Evolutionary conservation across 2,329 filamentous ascomycete species (phyloP).

Genomic region (Clonostachys chloroleuca): DNA sequence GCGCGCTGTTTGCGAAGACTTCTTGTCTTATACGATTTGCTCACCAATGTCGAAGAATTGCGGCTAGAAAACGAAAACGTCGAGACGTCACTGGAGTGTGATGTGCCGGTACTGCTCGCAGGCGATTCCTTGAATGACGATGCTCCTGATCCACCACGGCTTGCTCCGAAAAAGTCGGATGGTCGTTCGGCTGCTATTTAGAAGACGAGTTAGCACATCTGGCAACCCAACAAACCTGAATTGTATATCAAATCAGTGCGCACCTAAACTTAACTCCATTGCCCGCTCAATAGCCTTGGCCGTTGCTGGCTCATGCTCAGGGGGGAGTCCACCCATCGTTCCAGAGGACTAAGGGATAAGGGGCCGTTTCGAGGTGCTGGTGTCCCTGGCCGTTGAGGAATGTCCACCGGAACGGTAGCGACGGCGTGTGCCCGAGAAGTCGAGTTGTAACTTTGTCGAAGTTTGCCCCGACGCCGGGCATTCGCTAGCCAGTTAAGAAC

Average conservation of each 20-base stretch:
- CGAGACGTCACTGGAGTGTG: conserved; percentile 46
- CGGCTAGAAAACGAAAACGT: conserved; percentile 46
- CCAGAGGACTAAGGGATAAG: conserved; percentile 1
- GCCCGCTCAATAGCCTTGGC: conserved; percentile 19
- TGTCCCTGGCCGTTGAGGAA: conserved; percentile 36
- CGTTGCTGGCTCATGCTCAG: conserved; percentile 20
- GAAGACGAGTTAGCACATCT: neutral
- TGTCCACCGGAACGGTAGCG: conserved; percentile 42
- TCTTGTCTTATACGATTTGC: conserved; percentile 31
- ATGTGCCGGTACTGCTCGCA: conserved; percentile 50
- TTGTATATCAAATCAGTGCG: conserved; percentile 6
- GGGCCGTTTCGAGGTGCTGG: conserved; percentile 16
- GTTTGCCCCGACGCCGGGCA: conserved; percentile 73
- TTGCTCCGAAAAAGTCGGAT: neutral
- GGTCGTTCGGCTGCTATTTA: neutral
- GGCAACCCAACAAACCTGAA: conserved; percentile 30
- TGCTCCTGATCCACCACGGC: neutral
- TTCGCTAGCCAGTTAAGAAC: conserved; percentile 89
- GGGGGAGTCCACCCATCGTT: conserved; percentile 22
- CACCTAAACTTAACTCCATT: conserved; percentile 8
- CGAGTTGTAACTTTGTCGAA: conserved; percentile 44
- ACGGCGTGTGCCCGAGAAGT: conserved; percentile 46
- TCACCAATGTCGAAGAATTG: conserved; percentile 38
- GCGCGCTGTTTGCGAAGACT: conserved; percentile 17
- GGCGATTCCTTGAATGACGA: conserved; percentile 38